These are phyloP conservation scores for Eucalyptus albens DNA, from an alignment of 345 rosid genomes.

Conservation along the genomic window DNA sequence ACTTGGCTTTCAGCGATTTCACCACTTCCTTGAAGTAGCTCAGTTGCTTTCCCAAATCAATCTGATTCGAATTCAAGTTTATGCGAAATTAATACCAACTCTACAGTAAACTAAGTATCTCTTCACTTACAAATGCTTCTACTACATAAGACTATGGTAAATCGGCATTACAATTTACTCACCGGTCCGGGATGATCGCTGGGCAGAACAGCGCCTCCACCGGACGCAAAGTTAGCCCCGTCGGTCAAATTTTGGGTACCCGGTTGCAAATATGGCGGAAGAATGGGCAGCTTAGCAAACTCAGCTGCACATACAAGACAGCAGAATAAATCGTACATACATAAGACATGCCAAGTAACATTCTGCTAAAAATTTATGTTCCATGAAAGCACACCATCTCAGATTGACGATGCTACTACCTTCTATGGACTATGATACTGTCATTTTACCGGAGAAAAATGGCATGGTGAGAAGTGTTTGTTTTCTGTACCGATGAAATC, in stretches of 20 bases:
- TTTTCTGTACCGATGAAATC: conserved; percentile 6
- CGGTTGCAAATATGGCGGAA: conserved; percentile 4
- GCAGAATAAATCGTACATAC: neutral
- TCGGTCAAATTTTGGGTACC: neutral
- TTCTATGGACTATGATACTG: neutral
- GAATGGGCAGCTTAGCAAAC: conserved; percentile 1
- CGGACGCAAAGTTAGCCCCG: conserved; percentile 26
- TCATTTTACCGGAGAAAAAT: neutral
- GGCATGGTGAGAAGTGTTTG: neutral
- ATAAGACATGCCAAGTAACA: neutral
- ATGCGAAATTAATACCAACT: neutral
- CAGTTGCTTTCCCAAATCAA: neutral
- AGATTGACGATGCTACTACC: neutral
- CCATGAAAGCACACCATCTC: neutral
- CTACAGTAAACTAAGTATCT: neutral
- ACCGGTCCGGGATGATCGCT: neutral
- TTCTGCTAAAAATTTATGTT: neutral
- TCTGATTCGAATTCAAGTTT: neutral
- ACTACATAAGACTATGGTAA: neutral
- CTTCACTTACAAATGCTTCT: neutral
- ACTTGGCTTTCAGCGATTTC: neutral
- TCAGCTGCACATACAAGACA: neutral
- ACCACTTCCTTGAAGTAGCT: conserved; percentile 2
- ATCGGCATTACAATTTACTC: neutral
- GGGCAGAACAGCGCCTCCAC: conserved; percentile 10